Conservation (phyloP, 2,329 filamentous ascomycete genomes). For the Fusarium fracticaudum region DNA sequence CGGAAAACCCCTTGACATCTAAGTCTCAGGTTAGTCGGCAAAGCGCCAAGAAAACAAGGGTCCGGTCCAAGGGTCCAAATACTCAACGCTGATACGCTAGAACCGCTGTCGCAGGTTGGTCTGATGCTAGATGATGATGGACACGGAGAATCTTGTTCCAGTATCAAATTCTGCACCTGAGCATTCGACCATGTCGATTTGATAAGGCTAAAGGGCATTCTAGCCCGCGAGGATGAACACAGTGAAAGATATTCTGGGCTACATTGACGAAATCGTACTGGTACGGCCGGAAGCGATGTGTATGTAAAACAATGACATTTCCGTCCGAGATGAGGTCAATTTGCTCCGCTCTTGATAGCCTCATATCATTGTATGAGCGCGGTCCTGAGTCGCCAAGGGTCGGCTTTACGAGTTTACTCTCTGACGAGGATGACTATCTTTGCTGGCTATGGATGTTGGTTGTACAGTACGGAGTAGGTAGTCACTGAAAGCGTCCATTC, state of each 20-base stretch:
- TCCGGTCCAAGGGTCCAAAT: constrained; percentile 17
- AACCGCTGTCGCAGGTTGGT: constrained; percentile 40
- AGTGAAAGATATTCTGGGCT: constrained; percentile 15
- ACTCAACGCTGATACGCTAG: constrained; percentile 32
- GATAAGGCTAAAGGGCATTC: constrained; percentile 13
- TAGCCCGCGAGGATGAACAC: constrained; percentile 3
- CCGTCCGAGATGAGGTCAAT: constrained; percentile 30
- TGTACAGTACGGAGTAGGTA: not conserved
- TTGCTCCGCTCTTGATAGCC: constrained; percentile 24
- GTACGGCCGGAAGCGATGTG: constrained; percentile 29
- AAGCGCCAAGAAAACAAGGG: constrained; percentile 25
- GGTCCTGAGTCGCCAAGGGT: constrained; percentile 9
- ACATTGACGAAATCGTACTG: constrained; percentile 30
- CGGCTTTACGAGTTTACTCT: not conserved
- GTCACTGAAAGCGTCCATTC: constrained; percentile 12
- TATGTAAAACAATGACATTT: constrained; percentile 27
- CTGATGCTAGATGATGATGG: constrained; percentile 35
- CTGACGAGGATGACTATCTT: not conserved
- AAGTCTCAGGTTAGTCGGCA: constrained; percentile 42
- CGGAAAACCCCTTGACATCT: constrained; percentile 22
- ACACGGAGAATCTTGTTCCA: constrained; percentile 40
- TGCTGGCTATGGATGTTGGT: not conserved
- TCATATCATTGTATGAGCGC: constrained; percentile 9
- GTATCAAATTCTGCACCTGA: constrained; percentile 34
- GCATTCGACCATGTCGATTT: constrained; percentile 17